Conservation (phyloP, 2,329 filamentous ascomycete species). For the Microsporum ferrugineum region DNA sequence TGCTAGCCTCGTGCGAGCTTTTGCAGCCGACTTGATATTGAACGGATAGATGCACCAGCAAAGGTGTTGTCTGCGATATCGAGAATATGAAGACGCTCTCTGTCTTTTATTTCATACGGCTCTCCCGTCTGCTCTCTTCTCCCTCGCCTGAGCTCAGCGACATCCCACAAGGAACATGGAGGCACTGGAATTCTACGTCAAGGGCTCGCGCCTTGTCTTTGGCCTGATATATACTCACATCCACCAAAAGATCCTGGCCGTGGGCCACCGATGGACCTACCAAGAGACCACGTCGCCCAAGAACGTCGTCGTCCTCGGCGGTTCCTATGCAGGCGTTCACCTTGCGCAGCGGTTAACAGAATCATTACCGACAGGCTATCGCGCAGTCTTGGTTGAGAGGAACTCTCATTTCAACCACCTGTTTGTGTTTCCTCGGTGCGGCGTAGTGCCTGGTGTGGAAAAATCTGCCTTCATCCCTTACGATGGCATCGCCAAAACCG, state of each 20-base stretch:
- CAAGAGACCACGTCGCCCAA: slow-evolving; percentile 15
- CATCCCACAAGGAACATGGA: neutral
- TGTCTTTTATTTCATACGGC: neutral
- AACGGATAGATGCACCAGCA: too few species aligned
- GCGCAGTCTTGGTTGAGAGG: slow-evolving; percentile 47
- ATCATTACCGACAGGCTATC: slow-evolving; percentile 42
- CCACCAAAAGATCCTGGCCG: slow-evolving; percentile 1
- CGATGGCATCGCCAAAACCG: slow-evolving; percentile 29
- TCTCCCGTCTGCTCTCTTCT: neutral
- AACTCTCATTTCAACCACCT: slow-evolving; percentile 52
- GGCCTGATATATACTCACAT: neutral
- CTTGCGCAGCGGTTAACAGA: slow-evolving; percentile 31
- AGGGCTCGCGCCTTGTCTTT: neutral
- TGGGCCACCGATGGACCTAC: slow-evolving; percentile 8
- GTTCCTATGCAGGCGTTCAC: slow-evolving; percentile 47
- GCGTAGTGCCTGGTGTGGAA: slow-evolving; percentile 45
- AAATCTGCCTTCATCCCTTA: slow-evolving; percentile 52
- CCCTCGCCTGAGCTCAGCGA: neutral
- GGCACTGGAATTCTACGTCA: slow-evolving; percentile 5
- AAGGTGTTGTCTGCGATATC: neutral
- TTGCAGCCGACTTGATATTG: neutral
- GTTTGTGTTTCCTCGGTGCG: slow-evolving; percentile 50
- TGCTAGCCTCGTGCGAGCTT: neutral
- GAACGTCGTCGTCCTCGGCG: slow-evolving; percentile 38
- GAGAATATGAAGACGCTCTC: neutral